Conservation (phyloP, 1,139 yeast genomes). For the Meyerozyma athensensis region DNA sequence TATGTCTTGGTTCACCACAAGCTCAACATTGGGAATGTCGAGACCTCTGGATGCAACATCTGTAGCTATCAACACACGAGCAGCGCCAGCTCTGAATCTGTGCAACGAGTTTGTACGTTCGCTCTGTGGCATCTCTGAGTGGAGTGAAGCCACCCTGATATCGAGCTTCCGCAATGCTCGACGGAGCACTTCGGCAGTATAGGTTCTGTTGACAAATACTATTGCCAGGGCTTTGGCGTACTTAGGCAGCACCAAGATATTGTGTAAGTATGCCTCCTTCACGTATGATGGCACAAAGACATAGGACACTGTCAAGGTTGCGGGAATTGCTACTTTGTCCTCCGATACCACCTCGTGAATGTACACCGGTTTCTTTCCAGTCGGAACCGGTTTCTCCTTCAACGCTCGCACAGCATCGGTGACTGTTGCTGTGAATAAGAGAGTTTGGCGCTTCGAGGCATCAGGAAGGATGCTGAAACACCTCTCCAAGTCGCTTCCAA, state of each 20-base stretch:
- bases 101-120: conserved; percentile 90
- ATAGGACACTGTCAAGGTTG: conserved; percentile 56
- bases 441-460: conserved; percentile 72
- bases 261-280: conserved; percentile 81
- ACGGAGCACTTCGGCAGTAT: conserved; percentile 81
- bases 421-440: conserved; percentile 91
- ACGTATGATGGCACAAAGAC: conserved; percentile 74
- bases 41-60: conserved; percentile 97
- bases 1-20: conserved; percentile 86
- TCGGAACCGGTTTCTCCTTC: conserved; percentile 60
- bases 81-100: conserved; percentile 91
- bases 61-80: conserved; percentile 86
- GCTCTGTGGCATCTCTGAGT: conserved; percentile 90
- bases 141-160: conserved; percentile 80
- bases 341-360: conserved; percentile 76
- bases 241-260: conserved; percentile 56
- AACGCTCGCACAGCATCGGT: conserved; percentile 87
- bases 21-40: conserved; percentile 87
- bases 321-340: conserved; percentile 74
- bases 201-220: conserved; percentile 86
- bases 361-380: conserved; percentile 63
- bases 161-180: conserved; percentile 71
- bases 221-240: conserved; percentile 68
- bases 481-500: conserved; percentile 69
- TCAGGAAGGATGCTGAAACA: conserved; percentile 73